Percentiles rank a stretch among this genome's conserved stretches.
phyloP scores from a whole-genome alignment of 2,329 filamentous ascomycete species.

The Penicillium sp. region DNA sequence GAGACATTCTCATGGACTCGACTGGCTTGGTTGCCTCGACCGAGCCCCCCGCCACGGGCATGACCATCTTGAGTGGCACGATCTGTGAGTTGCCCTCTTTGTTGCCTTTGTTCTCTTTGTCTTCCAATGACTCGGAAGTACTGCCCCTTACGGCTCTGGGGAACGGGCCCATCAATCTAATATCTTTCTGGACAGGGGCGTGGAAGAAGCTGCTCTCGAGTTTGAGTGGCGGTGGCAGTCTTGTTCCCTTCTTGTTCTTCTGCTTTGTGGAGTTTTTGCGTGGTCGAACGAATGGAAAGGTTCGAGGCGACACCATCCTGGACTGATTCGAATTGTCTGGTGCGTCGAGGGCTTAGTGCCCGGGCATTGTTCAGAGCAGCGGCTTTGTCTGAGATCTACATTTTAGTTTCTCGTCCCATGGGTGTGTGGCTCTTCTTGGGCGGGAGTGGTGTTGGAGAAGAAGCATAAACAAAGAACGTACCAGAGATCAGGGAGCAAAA shows the following conservation, averaged over 20 bases:
- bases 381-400: background rate
- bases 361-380: background rate
- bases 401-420: background rate
- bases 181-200: background rate
- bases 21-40: background rate
- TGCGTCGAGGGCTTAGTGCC: background rate
- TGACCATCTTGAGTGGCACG: conserved; percentile 1
- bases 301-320: conserved; percentile 1
- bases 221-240: background rate
- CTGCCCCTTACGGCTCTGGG: background rate
- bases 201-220: background rate
- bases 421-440: background rate
- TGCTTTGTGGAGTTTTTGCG: background rate
- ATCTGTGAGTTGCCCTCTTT: background rate
- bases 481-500: background rate
- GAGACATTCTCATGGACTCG: background rate
- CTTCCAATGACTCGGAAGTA: background rate
- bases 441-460: background rate
- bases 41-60: background rate
- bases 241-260: background rate
- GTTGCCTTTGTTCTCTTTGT: background rate
- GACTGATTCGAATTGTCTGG: background rate
- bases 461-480: conserved; percentile 1
- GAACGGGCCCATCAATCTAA: background rate
- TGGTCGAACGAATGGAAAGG: background rate